Evolutionary conservation across 2,329 filamentous ascomycete genomes (phyloP).

Genomic region (Dothideomycetes sp.): DNA sequence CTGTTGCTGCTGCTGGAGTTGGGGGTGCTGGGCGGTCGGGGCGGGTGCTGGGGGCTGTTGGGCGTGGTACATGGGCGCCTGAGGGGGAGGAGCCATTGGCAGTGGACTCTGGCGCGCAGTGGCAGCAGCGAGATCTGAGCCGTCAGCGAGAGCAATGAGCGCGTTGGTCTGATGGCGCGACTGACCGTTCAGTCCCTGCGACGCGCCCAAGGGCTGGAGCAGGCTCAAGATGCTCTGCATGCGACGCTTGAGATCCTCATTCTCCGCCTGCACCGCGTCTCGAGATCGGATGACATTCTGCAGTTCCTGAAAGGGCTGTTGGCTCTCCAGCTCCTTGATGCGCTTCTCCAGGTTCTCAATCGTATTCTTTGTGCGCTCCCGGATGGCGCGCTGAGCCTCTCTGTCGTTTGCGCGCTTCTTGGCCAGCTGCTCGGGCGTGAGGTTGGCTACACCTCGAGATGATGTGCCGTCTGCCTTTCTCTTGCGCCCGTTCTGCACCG

Average conservation of each 20-base stretch:
- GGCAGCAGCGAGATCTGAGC: slow-evolving; percentile 34
- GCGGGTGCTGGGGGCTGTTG: slow-evolving; percentile 12
- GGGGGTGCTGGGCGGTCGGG: slow-evolving; percentile 1
- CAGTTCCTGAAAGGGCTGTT: slow-evolving; percentile 75
- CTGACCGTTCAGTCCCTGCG: slow-evolving; percentile 33
- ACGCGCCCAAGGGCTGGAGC: slow-evolving; percentile 21
- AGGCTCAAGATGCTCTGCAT: slow-evolving; percentile 55
- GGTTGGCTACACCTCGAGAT: slow-evolving; percentile 69
- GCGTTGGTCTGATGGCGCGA: slow-evolving; percentile 2
- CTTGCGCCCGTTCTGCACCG: slow-evolving; percentile 18
- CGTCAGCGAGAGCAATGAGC: slow-evolving; percentile 7
- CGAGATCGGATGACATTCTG: slow-evolving; percentile 59
- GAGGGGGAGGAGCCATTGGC: slow-evolving; percentile 15
- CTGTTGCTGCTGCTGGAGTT: slow-evolving; percentile 6
- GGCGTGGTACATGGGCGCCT: slow-evolving; percentile 3
- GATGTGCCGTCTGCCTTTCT: slow-evolving; percentile 24
- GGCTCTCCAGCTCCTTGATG: slow-evolving; percentile 65
- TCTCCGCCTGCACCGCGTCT: slow-evolving; percentile 66
- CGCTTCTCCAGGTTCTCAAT: slow-evolving; percentile 64
- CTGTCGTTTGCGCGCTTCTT: slow-evolving; percentile 88
- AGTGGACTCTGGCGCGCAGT: slow-evolving; percentile 34
- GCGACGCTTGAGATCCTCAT: slow-evolving; percentile 62
- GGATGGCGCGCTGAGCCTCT: slow-evolving; percentile 75
- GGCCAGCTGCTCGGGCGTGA: slow-evolving; percentile 78
- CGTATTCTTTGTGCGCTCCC: slow-evolving; percentile 69